Percentiles rank a stretch among this genome's conserved stretches.
phyloP scores from a whole-genome alignment of 176 grass and related monocot species.

The Melocanna baccifera region DNA sequence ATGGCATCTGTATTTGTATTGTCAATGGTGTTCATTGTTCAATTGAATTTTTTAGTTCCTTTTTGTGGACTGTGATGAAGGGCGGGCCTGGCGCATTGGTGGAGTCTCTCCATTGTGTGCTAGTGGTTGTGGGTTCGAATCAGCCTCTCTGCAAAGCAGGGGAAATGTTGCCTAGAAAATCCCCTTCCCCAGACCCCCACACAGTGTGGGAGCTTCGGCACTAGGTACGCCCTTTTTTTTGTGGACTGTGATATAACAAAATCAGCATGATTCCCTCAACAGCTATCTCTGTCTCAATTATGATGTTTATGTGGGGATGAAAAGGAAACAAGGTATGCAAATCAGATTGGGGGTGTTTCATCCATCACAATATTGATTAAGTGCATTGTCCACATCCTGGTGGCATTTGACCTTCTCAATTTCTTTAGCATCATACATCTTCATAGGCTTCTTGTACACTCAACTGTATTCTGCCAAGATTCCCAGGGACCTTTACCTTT shows the following conservation, averaged over 20 bases:
- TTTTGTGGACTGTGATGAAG: slow-evolving; percentile 28
- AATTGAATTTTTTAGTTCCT: slow-evolving; percentile 30
- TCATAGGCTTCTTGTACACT: slow-evolving; percentile 34
- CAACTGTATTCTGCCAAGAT: slow-evolving; percentile 35
- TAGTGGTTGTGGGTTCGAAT: too few species aligned
- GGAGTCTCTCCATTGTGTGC: too few species aligned
- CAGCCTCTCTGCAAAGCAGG: too few species aligned
- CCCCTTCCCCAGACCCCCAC: too few species aligned
- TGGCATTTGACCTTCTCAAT: slow-evolving; percentile 28
- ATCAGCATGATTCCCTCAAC: slow-evolving; percentile 23
- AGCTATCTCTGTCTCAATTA: slow-evolving; percentile 20
- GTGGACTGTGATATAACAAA: slow-evolving; percentile 38
- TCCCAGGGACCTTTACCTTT: slow-evolving; percentile 35
- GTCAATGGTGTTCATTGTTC: slow-evolving; percentile 18
- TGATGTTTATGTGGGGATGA: background rate
- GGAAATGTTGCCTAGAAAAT: too few species aligned
- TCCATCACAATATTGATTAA: slow-evolving; percentile 13
- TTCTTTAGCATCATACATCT: background rate
- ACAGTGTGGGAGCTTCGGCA: too few species aligned
- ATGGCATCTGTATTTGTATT: slow-evolving; percentile 41
- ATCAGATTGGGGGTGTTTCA: slow-evolving; percentile 26
- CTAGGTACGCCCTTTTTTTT: too few species aligned
- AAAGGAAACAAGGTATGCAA: slow-evolving; percentile 10
- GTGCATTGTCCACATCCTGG: slow-evolving; percentile 16
- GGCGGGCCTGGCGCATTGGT: too few species aligned